Percentiles rank a stretch among this genome's conserved stretches.
phyloP scores from a whole-genome alignment of 805 yeast species.

The Kluyveromyces dobzhanskii region DNA sequence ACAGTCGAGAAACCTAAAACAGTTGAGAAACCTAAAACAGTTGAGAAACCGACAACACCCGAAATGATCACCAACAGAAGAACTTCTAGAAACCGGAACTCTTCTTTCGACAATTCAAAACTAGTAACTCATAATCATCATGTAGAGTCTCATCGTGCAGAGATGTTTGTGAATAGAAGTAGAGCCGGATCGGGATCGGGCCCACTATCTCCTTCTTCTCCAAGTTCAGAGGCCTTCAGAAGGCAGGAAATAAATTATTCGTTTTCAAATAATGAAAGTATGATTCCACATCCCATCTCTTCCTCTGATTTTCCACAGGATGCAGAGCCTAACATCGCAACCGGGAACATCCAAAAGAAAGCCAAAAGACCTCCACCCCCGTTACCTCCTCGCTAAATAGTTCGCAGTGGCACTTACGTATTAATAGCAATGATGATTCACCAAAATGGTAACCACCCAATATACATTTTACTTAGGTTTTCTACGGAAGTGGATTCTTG shows the following conservation, averaged over 20 bases:
- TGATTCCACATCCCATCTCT: neutral
- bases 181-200: conserved; percentile 13
- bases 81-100: conserved; percentile 15
- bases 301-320: neutral
- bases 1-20: conserved; percentile 2
- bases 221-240: conserved; percentile 4
- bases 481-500: conserved; percentile 70
- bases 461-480: conserved; percentile 76
- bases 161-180: conserved; percentile 25
- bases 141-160: conserved; percentile 8
- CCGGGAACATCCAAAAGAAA: no score
- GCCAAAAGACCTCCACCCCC: conserved; percentile 2
- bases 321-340: neutral
- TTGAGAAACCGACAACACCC: conserved; percentile 8
- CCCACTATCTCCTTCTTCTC: conserved; percentile 8
- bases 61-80: conserved; percentile 29
- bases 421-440: conserved; percentile 16
- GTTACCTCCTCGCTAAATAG: neutral
- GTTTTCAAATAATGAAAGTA: neutral
- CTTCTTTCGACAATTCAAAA: neutral
- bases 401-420: neutral
- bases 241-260: neutral
- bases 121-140: neutral
- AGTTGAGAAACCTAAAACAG: neutral
- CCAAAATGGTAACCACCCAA: conserved; percentile 85